A percentile compares a stretch with the other conserved stretches of the same genome.
These are phyloP conservation scores for Colletotrichum sansevieriae DNA, from an alignment of 2,329 filamentous ascomycete genomes.

Conservation along the genomic window DNA sequence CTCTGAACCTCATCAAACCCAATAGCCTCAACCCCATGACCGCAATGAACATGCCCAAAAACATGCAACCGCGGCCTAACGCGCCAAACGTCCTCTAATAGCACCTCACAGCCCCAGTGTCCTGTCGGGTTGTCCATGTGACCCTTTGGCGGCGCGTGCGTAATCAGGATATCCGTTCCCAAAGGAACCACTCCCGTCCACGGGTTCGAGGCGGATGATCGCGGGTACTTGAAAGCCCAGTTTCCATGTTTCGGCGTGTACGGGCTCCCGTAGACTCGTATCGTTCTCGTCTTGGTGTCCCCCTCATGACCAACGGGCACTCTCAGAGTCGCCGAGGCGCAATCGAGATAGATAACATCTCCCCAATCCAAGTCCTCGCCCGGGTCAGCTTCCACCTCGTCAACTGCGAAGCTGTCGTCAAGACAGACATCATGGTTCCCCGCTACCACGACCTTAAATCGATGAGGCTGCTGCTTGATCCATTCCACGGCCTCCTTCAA, in stretches of 20 bases:
- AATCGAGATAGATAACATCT: constrained; percentile 46
- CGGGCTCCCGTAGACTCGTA: constrained; percentile 54
- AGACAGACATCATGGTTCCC: constrained; percentile 61
- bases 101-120: constrained; percentile 48
- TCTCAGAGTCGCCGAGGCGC: constrained; percentile 40
- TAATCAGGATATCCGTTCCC: constrained; percentile 54
- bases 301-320: constrained; percentile 46
- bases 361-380: constrained; percentile 44
- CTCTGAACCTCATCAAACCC: constrained; percentile 48
- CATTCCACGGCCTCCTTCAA: constrained; percentile 56
- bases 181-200: constrained; percentile 46
- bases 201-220: constrained; percentile 43
- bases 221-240: constrained; percentile 59
- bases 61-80: constrained; percentile 51
- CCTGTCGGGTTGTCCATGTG: constrained; percentile 51
- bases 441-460: constrained; percentile 59
- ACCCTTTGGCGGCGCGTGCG: constrained; percentile 53
- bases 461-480: constrained; percentile 55
- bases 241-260: constrained; percentile 50
- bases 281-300: constrained; percentile 4
- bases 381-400: constrained; percentile 4
- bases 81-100: constrained; percentile 50
- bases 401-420: constrained; percentile 42
- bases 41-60: constrained; percentile 56
- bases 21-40: constrained; percentile 49